phyloP scores from a whole-genome alignment of 495 filamentous ascomycete species.

The Chaetomium tenue region DNA sequence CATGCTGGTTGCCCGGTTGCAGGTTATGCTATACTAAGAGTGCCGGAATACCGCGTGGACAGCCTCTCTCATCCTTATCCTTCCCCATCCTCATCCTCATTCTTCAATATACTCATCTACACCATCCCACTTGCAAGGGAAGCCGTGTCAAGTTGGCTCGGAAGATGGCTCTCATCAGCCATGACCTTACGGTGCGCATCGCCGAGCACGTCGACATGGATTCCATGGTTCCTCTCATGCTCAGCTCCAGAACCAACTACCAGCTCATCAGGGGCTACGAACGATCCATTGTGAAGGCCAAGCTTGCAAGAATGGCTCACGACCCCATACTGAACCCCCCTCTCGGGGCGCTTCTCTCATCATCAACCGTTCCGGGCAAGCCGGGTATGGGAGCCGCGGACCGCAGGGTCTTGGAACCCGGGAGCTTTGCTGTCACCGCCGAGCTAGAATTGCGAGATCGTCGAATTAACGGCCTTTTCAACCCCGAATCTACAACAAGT shows the following conservation, averaged over 20 bases:
- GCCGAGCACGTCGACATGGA: slow-evolving; percentile 15
- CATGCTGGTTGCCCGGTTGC: too few species aligned
- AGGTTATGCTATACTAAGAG: too few species aligned
- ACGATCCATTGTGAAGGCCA: slow-evolving; percentile 14
- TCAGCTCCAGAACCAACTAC: slow-evolving; percentile 16
- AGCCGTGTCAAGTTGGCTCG: too few species aligned
- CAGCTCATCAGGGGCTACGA: slow-evolving; percentile 3
- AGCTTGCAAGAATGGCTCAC: not conserved
- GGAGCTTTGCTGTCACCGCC: slow-evolving; percentile 3
- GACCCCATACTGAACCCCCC: slow-evolving; percentile 8
- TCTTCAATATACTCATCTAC: not conserved
- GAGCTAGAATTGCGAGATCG: slow-evolving; percentile 10
- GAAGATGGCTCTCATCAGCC: slow-evolving; percentile 11
- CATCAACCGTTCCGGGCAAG: not conserved
- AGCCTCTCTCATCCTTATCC: not conserved
- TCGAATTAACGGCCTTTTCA: slow-evolving; percentile 5
- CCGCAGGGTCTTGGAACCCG: slow-evolving; percentile 2
- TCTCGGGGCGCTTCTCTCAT: slow-evolving; percentile 7
- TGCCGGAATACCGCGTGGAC: too few species aligned
- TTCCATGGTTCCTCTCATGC: slow-evolving; percentile 8
- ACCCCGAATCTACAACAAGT: not conserved
- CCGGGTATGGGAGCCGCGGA: not conserved
- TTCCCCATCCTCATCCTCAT: not conserved
- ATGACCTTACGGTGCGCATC: slow-evolving; percentile 8
- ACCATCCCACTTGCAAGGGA: not conserved